Evolutionary conservation across 2,329 filamentous ascomycete genomes (phyloP).

Genomic region (Pseudogymnoascus sp.): DNA sequence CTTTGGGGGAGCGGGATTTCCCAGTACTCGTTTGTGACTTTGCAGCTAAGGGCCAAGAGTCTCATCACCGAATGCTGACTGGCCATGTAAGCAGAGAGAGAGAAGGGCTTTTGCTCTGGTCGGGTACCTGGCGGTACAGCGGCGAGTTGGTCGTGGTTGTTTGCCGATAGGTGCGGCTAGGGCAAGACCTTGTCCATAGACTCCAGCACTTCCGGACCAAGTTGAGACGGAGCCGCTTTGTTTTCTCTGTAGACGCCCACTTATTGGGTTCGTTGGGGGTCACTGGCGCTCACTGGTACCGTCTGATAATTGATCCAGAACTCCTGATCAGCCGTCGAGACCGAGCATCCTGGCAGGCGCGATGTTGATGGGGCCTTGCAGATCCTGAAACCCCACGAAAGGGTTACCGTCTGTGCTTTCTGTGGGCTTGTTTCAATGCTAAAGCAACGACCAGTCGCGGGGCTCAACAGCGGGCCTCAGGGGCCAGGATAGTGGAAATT

Average conservation of each 20-base stretch:
- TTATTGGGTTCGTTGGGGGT: neutral
- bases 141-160: neutral
- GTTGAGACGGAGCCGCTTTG: neutral
- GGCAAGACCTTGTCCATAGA: slow-evolving; percentile 7
- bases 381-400: slow-evolving; percentile 10
- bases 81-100: neutral
- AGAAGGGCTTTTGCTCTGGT: neutral
- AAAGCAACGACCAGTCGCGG: slow-evolving; percentile 2
- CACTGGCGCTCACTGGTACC: neutral
- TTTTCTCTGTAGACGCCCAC: neutral
- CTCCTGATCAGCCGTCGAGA: neutral
- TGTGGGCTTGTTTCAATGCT: slow-evolving; percentile 11
- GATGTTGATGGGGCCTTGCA: slow-evolving; percentile 5
- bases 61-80: neutral
- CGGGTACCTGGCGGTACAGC: neutral
- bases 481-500: slow-evolving; percentile 2
- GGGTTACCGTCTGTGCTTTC: slow-evolving; percentile 7
- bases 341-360: neutral
- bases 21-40: neutral
- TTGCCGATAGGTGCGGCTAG: slow-evolving; percentile 5
- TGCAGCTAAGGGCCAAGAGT: neutral
- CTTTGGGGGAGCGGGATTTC: neutral
- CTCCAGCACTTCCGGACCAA: neutral
- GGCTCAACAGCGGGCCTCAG: neutral
- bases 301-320: slow-evolving; percentile 9